These are phyloP conservation scores for Plasmodium gonderi DNA, from an alignment of 169 alveolate genomes.

Conservation along the genomic window DNA sequence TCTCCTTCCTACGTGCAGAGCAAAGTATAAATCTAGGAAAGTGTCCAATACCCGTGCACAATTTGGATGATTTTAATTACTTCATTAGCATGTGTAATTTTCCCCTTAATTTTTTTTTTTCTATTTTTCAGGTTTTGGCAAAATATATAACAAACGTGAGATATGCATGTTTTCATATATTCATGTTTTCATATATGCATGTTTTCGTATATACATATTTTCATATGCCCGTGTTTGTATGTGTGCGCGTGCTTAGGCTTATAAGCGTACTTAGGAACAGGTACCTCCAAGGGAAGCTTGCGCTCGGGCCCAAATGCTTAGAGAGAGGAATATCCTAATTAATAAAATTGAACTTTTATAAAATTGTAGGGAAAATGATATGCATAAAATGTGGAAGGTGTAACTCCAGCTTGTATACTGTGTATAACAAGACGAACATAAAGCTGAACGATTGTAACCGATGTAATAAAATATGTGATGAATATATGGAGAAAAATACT, in stretches of 20 bases:
- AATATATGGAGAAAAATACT: conserved; percentile 49
- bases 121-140: not conserved
- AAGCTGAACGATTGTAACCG: conserved; percentile 51
- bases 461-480: conserved; percentile 71
- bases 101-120: not conserved
- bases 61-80: not conserved
- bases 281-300: no score
- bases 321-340: no score
- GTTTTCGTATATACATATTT: not conserved
- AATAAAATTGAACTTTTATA: no score
- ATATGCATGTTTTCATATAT: not conserved
- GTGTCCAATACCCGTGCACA: not conserved
- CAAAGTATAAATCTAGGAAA: no score
- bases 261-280: not conserved
- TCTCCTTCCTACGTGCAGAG: no score
- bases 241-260: not conserved
- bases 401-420: conserved; percentile 47
- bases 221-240: not conserved
- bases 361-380: conserved; percentile 11
- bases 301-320: no score
- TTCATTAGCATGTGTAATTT: not conserved
- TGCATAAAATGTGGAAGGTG: conserved; percentile 71
- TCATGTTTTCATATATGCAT: not conserved
- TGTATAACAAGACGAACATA: conserved; percentile 58
- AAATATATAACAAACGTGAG: not conserved